Conservation (phyloP, 164 flowering plant species). For the Vitis rupestris region DNA sequence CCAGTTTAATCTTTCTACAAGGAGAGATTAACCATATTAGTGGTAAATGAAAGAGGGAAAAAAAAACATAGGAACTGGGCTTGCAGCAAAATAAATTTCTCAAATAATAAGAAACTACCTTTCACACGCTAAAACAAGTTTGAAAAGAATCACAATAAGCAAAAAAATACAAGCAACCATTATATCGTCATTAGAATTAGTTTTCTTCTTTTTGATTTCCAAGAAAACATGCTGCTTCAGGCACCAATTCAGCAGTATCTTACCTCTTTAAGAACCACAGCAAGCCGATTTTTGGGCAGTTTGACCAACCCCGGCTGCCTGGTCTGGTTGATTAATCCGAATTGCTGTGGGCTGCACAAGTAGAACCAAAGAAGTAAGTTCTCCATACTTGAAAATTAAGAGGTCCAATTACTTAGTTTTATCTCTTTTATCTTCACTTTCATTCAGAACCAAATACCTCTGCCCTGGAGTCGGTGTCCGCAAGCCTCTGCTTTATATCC, state of each 20-base stretch:
- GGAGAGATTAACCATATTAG: no score
- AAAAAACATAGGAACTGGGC: not conserved
- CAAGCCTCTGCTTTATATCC: conserved; percentile 80
- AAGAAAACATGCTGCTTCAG: not conserved
- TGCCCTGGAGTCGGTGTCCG: conserved; percentile 59
- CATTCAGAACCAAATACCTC: conserved; percentile 39
- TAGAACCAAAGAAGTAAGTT: not conserved
- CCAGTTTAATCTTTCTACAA: no score
- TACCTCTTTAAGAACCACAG: conserved; percentile 42
- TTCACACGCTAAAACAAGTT: conserved; percentile 28
- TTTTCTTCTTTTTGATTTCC: conserved; percentile 3
- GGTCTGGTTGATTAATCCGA: conserved; percentile 48
- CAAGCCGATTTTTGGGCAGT: conserved; percentile 52
- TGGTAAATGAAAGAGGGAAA: not conserved
- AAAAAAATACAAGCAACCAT: conserved; percentile 23
- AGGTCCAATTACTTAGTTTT: not conserved
- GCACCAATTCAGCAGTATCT: not conserved
- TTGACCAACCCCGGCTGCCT: conserved; percentile 27
- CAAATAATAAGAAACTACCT: conserved; percentile 13
- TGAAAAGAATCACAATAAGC: conserved; percentile 25
- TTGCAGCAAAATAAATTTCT: conserved; percentile 3
- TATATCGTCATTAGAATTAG: conserved; percentile 23
- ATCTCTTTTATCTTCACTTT: not conserved
- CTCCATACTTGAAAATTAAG: not conserved
- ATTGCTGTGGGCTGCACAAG: conserved; percentile 44